Evolutionary conservation across 805 yeast species (phyloP).

Genomic region (Metschnikowia lachancei): DNA sequence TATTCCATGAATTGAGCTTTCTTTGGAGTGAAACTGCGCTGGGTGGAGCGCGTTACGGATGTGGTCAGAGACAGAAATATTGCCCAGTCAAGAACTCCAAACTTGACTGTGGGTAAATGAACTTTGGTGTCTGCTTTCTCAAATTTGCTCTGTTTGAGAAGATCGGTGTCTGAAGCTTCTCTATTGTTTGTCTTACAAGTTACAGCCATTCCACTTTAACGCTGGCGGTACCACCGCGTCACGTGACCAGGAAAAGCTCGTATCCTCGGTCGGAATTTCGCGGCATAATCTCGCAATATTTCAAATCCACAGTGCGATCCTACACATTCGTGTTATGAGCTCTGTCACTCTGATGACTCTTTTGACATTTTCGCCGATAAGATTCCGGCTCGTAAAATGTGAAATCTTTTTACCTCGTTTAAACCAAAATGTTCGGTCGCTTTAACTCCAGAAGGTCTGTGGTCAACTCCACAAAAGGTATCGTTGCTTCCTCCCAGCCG

Average conservation of each 20-base stretch:
- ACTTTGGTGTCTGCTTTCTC: too few species aligned
- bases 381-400: background rate
- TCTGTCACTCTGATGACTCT: background rate
- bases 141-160: too few species aligned
- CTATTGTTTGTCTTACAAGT: too few species aligned
- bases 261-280: background rate
- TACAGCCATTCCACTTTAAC: background rate
- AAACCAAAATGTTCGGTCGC: conserved; percentile 15
- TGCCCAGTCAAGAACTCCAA: too few species aligned
- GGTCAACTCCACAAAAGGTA: conserved; percentile 69
- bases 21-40: too few species aligned
- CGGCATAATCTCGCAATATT: background rate
- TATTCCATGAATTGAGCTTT: too few species aligned
- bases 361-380: background rate
- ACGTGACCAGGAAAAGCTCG: background rate
- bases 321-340: conserved; percentile 1
- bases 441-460: conserved; percentile 66
- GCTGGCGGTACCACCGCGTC: background rate
- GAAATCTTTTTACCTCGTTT: background rate
- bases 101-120: too few species aligned
- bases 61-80: too few species aligned
- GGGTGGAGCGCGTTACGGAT: too few species aligned
- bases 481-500: conserved; percentile 75
- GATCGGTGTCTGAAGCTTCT: too few species aligned
- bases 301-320: background rate